Percentiles rank a stretch among this genome's conserved stretches.
Evolutionary conservation across 306 rosid species (phyloP).

Genomic region (Inga oerstediana): DNA sequence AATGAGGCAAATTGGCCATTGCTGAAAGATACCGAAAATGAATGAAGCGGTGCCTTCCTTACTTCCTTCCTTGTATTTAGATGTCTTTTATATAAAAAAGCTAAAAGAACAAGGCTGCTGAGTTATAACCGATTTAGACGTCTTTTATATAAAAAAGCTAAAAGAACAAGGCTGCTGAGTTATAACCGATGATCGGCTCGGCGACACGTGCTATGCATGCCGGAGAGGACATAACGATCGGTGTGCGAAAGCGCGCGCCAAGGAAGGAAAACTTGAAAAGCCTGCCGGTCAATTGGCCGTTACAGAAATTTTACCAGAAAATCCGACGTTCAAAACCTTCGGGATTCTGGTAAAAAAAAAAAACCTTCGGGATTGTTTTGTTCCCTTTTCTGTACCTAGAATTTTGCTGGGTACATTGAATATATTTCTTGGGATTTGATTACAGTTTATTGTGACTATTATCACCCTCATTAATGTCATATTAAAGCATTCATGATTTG

Average conservation of each 20-base stretch:
- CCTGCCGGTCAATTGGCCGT: neutral
- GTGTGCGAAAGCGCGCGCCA: neutral
- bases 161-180: too few species aligned
- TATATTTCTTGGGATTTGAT: neutral
- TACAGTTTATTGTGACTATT: neutral
- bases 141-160: neutral
- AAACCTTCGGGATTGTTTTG: neutral
- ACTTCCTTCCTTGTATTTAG: neutral
- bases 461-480: neutral
- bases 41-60: neutral
- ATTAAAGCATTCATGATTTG: too few species aligned
- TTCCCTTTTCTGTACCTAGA: neutral
- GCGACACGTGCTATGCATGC: neutral
- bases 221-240: neutral
- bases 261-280: neutral
- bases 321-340: neutral
- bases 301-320: neutral
- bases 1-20: conserved; percentile 40
- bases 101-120: too few species aligned
- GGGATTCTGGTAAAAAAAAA: too few species aligned
- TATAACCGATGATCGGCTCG: neutral
- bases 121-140: neutral
- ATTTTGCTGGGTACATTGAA: neutral
- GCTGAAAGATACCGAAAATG: neutral
- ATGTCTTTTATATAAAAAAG: neutral